Evolutionary conservation across 768 basidiomycete genomes (phyloP).

Genomic region (Kwoniella sp.): DNA sequence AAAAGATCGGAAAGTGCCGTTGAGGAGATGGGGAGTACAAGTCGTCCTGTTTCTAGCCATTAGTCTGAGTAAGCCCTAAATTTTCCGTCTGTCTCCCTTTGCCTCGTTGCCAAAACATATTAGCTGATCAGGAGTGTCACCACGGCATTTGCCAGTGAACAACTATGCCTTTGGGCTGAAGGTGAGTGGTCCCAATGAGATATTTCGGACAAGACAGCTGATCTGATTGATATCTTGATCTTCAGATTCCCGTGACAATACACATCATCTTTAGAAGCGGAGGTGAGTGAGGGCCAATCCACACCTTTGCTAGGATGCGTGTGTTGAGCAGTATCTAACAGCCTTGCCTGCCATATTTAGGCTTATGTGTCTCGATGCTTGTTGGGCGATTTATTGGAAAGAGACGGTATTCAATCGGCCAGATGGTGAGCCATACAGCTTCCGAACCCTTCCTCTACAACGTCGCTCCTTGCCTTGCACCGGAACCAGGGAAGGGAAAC

Average conservation of each 20-base stretch:
- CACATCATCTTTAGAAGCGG: constrained; percentile 85
- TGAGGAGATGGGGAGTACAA: constrained; percentile 69
- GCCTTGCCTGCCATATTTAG: constrained; percentile 56
- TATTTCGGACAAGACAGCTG: constrained; percentile 1
- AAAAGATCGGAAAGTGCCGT: constrained; percentile 69
- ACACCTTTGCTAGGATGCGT: not conserved
- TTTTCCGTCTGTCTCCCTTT: too few relatives aligned
- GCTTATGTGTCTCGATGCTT: constrained; percentile 74
- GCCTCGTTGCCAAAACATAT: too few relatives aligned
- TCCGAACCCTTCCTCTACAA: not conserved
- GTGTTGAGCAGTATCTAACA: not conserved
- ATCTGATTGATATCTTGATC: not conserved
- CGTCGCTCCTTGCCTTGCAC: not conserved
- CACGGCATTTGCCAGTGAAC: too few relatives aligned
- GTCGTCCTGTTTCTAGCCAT: constrained; percentile 69
- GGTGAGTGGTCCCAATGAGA: constrained; percentile 22
- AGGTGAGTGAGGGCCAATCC: constrained; percentile 58
- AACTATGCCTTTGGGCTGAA: constrained; percentile 70
- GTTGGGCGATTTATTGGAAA: constrained; percentile 66
- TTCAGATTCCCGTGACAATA: constrained; percentile 70
- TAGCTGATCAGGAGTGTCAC: too few relatives aligned
- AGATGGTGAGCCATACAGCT: constrained; percentile 59
- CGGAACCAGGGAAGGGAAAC: not conserved
- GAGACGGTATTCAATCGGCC: constrained; percentile 64
- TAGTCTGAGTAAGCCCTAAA: constrained; percentile 61